phyloP scores from a whole-genome alignment of 2,329 filamentous ascomycete species.

The Aspergillus alliaceus region DNA sequence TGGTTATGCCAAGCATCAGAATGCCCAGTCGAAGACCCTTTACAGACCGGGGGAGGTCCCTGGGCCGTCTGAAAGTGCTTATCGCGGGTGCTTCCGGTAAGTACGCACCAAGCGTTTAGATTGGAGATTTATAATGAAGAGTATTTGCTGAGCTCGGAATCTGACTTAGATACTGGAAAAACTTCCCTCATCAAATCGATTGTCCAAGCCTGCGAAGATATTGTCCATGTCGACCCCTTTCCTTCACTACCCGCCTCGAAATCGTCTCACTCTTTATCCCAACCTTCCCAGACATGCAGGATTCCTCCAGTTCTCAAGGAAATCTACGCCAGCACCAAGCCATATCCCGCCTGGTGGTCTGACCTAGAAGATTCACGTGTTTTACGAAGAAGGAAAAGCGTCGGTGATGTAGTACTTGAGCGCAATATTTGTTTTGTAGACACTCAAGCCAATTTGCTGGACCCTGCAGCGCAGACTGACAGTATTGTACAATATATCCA shows the following conservation, averaged over 20 bases:
- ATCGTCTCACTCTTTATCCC: constrained; percentile 21
- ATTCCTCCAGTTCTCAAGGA: constrained; percentile 54
- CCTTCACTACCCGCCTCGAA: constrained; percentile 21
- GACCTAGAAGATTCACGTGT: constrained; percentile 68
- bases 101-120: constrained; percentile 9
- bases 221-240: constrained; percentile 82
- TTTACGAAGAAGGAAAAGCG: constrained; percentile 66
- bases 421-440: constrained; percentile 94
- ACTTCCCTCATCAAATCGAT: constrained; percentile 87
- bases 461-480: constrained; percentile 55
- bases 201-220: constrained; percentile 81
- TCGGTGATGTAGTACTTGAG: constrained; percentile 76
- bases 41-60: constrained; percentile 76
- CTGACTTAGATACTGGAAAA: constrained; percentile 72
- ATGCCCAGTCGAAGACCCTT: constrained; percentile 90
- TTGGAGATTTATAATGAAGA: neutral
- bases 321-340: constrained; percentile 75
- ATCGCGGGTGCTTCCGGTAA: constrained; percentile 76
- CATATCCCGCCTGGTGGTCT: constrained; percentile 88
- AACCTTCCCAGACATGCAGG: constrained; percentile 17
- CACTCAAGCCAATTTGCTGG: constrained; percentile 63
- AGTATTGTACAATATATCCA: constrained; percentile 71
- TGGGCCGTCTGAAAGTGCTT: constrained; percentile 87
- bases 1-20: constrained; percentile 96
- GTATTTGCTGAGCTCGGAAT: neutral